Base-by-base conservation (phyloP, 106 monocot genomes). In the Platanthera zijinensis region DNA sequence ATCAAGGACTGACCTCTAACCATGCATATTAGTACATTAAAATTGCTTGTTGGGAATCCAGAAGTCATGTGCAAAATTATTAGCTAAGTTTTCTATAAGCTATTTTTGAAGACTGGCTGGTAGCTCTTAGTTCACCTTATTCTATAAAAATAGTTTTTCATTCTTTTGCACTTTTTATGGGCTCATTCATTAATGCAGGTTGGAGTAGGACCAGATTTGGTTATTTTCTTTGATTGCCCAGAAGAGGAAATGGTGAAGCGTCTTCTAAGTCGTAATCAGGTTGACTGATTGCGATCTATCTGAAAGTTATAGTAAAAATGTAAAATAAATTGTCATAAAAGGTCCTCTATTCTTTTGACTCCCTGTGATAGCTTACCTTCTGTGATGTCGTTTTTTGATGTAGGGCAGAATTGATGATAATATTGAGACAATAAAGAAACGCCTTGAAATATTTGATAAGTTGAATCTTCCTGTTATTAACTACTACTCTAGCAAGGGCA, bases 391-490 rank as follows among this genome's bases (percentile, higher is more conserved):
- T 15, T 19, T 32, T 51, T 78, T 15, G 47, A 13, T 76, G 30
- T 78, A 99, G 97, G 97, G 94, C 30, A 88, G 97, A 73, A 83
- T 92, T 52, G 97, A 99, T 90, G 97, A 99, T 80, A 99, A 99
- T 63, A 84, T 92, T 39, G 94, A 92, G 71, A 94, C 97, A 59
- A 56, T 99, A 57, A 92, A 94, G 86, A 94, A 94, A 72, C 91
- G 97, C 15, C 82, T 99, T 2, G 62, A 88, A 85, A 85, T 92
- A 18, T 99, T 90, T 84, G 76, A 81, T 56, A 72, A 85, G 46
- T 76, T 86, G 52, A 94, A 89, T 86, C 81, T 99, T 79, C 94
- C 97, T 73, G 89, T 99, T 52, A 82, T 99, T 25, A 50, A 88
- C 71, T 84, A 99, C 77, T 99, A 99, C 76, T 78, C 86, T 78